Evolutionary conservation across 257 asterid species (phyloP), one percentile per base, ranked within the genome.

Genomic region (Mitragyna speciosa): DNA sequence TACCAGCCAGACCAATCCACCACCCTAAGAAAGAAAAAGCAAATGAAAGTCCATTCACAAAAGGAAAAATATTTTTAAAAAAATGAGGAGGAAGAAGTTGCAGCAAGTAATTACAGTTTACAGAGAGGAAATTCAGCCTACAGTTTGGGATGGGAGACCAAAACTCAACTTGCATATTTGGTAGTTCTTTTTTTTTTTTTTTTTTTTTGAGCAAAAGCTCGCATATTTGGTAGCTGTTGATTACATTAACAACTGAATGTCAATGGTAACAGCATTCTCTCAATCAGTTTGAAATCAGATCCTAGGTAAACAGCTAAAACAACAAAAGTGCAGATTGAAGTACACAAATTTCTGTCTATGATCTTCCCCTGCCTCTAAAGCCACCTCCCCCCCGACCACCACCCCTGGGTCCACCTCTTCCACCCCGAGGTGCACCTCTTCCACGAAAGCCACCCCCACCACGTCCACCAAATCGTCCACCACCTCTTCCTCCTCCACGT

Each of bases 281-380:
- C 45, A 69, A 33, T 41, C 45, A 45, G 64, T 47, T 72, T 54
- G 69, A 61, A 43, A 75, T 61, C 43, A 63, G 81, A 76, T 64
- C 39, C 73, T 56, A 65, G 70, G 72, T 70, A 43, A 83, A 51
- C 72, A 78, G 51, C 43, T 56, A 67, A 51, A 77, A 47, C 49
- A 58, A 61, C 63, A 79, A 78, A 51, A 48, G n/a, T 58, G 39
- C 49, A 63, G 52, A 24, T 20, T 26, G 79, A 79, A 75, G 12
- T 58, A 78, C 82, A 80, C 48, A 5, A 43, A 1, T 49, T 51
- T 59, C 80, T 75, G 66, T 74, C 80, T 88, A 93, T 2, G 54
- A 87, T 83, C 97, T 85, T 69, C 97, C 97, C 81, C 97, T 87
- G 76, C 97, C 97, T 86, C 98, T 90, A 86, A 89, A 91, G 68